Evolutionary conservation across 2,329 filamentous ascomycete species (phyloP).

Genomic region (Fusarium drepaniforme): DNA sequence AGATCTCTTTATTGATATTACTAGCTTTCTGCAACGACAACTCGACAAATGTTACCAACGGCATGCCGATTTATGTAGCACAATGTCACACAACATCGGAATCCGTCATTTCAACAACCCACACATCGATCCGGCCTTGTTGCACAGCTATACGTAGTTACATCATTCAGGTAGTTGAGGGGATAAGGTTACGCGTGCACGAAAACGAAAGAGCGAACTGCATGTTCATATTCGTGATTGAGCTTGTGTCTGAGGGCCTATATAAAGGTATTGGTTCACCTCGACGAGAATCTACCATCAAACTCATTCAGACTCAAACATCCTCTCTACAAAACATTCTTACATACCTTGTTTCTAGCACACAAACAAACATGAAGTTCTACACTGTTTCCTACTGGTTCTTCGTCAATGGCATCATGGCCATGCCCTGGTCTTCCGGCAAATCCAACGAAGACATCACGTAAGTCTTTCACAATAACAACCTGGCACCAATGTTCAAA

Average conservation of each 20-base stretch:
- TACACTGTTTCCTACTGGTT: slow-evolving; percentile 1
- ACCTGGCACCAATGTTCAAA: neutral
- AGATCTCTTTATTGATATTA: neutral
- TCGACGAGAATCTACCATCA: neutral
- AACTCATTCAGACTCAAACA: slow-evolving; percentile 26
- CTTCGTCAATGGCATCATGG: slow-evolving; percentile 21
- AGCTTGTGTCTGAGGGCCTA: too few relatives aligned
- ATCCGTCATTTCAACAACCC: neutral
- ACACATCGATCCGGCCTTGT: neutral
- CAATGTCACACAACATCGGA: neutral
- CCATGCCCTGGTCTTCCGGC: slow-evolving; percentile 31
- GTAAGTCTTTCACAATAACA: neutral
- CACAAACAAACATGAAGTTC: slow-evolving; percentile 18
- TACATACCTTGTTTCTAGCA: neutral
- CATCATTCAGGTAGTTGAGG: neutral
- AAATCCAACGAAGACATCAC: slow-evolving; percentile 28
- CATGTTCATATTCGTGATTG: neutral
- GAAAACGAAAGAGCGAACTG: neutral
- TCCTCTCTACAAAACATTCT: neutral
- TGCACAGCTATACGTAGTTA: neutral
- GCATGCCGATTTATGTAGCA: neutral
- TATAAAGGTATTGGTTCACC: neutral
- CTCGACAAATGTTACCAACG: neutral
- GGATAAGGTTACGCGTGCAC: neutral
- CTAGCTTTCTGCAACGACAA: neutral